Base-by-base conservation (phyloP, 352 stramenopile genomes). In the Pythium insidiosum region DNA sequence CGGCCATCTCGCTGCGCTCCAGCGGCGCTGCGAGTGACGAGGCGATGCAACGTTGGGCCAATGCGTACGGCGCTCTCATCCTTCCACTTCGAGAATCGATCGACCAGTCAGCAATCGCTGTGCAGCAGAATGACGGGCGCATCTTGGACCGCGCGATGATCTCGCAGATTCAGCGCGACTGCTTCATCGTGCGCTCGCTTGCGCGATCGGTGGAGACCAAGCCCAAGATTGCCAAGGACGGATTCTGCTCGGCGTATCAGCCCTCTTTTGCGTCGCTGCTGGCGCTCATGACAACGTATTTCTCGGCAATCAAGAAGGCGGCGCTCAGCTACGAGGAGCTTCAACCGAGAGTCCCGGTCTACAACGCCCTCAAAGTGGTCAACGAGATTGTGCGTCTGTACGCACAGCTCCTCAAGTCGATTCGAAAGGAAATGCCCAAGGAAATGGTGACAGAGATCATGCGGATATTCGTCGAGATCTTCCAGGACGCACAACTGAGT, bases 351-450 rank as follows among this genome's bases (percentile, higher is more conserved):
- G 50, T 41, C 4, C 68, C 82, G 28, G 56, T 85, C 11, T 78
- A 83, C 18, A 81, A 56, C 25, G 73, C 72, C 5, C 66, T 88
- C 13, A 78, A 81, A 45, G 75, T 88, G 5, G 67, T 86, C n/a
- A 86, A 88, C 50, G 78, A 88, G 38, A 82, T 88, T 33, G 64
- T 88, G 30, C 68, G 74, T 33, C 44, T 88, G 19, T 88, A 91
- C 29, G 73, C 73, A 4, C 75, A 91, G 22, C 31, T 88, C 29
- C 69, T 91, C 19, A 81, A 87, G 41, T 88, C 78, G 6, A 74
- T 91, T 19, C 78, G 78, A 2, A 88, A 87, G 57, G 75, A 91
- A 50, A 86, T 91, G 71, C 72, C 72, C 16, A 88, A 84, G 43
- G 73, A 86, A 0, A 73, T 56, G 0, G 73, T 91, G 18, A 63